Percentiles rank a stretch among this genome's conserved stretches.
Conservation (phyloP, 495 filamentous ascomycete species). For the Trichoderma gamsii region DNA sequence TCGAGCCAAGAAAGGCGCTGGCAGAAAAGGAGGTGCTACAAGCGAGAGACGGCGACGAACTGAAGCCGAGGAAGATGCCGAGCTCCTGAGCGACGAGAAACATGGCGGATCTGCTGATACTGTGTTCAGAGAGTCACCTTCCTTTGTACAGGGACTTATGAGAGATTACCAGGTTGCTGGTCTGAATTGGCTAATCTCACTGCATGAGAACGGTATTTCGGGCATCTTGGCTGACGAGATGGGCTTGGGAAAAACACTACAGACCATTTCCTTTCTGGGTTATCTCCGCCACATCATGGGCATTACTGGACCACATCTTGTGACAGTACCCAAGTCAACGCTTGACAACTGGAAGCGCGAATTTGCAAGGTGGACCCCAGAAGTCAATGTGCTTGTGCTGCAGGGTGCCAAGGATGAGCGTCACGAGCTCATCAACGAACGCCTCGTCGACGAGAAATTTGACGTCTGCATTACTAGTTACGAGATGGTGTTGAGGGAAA, state of each 20-base stretch:
- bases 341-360: slow-evolving; percentile 98
- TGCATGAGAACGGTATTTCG: slow-evolving; percentile 98
- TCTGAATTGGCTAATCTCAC: slow-evolving; percentile 95
- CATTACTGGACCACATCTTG: slow-evolving; percentile 86
- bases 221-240: slow-evolving; percentile 97
- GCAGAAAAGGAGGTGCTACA: slow-evolving; percentile 78
- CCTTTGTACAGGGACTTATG: slow-evolving; percentile 83
- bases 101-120: slow-evolving; percentile 78
- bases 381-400: slow-evolving; percentile 87
- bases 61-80: slow-evolving; percentile 96
- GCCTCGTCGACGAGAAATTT: slow-evolving; percentile 72
- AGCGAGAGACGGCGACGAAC: slow-evolving; percentile 77
- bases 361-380: slow-evolving; percentile 89
- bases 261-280: slow-evolving; percentile 84
- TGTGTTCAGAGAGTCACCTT: slow-evolving; percentile 86
- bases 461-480: slow-evolving; percentile 42
- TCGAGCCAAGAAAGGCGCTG: slow-evolving; percentile 63
- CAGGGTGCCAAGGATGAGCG: slow-evolving; percentile 96
- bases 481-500: slow-evolving; percentile 71
- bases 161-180: slow-evolving; percentile 94
- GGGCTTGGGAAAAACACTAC: slow-evolving; percentile 90
- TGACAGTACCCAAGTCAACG: slow-evolving; percentile 94
- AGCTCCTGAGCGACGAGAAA: slow-evolving; percentile 87
- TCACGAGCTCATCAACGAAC: slow-evolving; percentile 79
- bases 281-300: slow-evolving; percentile 86